phyloP scores from a whole-genome alignment of 2,329 filamentous ascomycete species.

The Boeremia exigua region DNA sequence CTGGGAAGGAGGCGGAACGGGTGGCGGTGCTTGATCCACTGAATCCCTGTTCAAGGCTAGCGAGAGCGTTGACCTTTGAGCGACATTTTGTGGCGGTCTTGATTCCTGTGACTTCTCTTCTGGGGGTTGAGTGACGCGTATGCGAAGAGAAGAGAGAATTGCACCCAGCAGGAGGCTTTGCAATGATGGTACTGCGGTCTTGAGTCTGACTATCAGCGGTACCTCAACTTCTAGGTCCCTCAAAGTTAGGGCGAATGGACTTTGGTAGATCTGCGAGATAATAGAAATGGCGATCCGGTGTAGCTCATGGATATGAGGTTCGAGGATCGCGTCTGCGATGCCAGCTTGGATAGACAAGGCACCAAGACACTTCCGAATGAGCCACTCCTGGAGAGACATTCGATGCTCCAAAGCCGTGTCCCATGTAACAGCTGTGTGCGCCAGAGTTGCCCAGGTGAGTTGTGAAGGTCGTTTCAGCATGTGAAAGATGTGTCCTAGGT shows the following conservation, averaged over 20 bases:
- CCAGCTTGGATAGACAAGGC: conserved; percentile 60
- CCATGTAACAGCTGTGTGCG: conserved; percentile 64
- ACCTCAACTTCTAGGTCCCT: conserved; percentile 72
- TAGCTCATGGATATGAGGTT: conserved; percentile 64
- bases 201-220: conserved; percentile 71
- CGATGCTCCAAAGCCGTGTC: conserved; percentile 56
- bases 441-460: conserved; percentile 72
- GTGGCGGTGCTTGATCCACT: conserved; percentile 42
- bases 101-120: conserved; percentile 31
- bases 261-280: conserved; percentile 68
- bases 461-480: conserved; percentile 73
- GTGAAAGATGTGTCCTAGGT: conserved; percentile 75
- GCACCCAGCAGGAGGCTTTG: conserved; percentile 81
- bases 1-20: conserved; percentile 64
- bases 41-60: conserved; percentile 37
- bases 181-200: conserved; percentile 65
- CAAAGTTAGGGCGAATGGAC: conserved; percentile 65
- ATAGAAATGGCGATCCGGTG: conserved; percentile 74
- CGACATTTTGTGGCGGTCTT: conserved; percentile 25
- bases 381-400: conserved; percentile 68
- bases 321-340: conserved; percentile 39
- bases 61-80: conserved; percentile 40
- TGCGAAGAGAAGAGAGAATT: conserved; percentile 74
- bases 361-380: conserved; percentile 69
- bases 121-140: conserved; percentile 51